Conservation (phyloP, 768 basidiomycete species). For the Lactarius trivialis region DNA sequence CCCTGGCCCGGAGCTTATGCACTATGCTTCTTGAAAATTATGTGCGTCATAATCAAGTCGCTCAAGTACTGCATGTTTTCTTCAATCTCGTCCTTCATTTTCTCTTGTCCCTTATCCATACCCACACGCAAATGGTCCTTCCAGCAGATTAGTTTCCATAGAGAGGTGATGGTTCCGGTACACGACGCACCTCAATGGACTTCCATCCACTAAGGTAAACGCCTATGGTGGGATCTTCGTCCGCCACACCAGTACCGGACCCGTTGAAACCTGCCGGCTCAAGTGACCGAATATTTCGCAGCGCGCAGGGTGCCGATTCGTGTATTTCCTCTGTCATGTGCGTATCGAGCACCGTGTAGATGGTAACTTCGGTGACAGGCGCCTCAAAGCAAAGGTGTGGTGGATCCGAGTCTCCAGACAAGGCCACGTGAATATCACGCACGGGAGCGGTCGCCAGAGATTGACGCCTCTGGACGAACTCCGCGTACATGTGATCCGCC, state of each 20-base stretch:
- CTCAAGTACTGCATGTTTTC: not conserved
- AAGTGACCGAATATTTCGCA: not conserved
- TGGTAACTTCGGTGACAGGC: not conserved
- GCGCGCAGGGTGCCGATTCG: not conserved
- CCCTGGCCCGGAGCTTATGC: not conserved
- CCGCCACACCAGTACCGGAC: not conserved
- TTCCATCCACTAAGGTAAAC: slow-evolving; percentile 1
- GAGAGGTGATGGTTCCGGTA: not conserved
- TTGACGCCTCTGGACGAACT: no score
- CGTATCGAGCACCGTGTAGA: not conserved
- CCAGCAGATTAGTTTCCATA: no score
- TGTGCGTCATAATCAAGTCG: not conserved
- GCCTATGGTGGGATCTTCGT: not conserved
- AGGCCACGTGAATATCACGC: no score
- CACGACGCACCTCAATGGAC: slow-evolving; percentile 2
- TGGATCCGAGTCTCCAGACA: slow-evolving; percentile 1
- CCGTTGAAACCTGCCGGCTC: slow-evolving; percentile 1
- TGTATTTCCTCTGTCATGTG: not conserved
- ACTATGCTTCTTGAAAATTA: not conserved
- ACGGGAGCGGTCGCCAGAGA: no score
- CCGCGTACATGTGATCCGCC: no score
- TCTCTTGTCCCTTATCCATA: not conserved
- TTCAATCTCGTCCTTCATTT: not conserved
- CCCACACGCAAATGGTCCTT: not conserved
- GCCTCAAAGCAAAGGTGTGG: not conserved